phyloP scores from a whole-genome alignment of 768 basidiomycete species.

The Lentinula sp. region DNA sequence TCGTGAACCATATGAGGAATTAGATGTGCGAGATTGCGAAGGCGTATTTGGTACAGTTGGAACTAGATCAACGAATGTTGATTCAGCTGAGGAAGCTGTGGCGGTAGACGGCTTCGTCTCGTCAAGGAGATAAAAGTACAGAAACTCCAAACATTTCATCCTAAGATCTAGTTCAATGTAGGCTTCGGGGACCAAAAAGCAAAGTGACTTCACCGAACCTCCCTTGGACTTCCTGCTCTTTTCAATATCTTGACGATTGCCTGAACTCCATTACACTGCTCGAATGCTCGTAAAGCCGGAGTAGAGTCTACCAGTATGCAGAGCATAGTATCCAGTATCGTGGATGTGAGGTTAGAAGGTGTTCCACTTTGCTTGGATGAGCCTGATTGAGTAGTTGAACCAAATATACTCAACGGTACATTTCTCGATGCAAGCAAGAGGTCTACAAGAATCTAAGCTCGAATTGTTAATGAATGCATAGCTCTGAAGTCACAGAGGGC shows the following conservation, averaged over 20 bases:
- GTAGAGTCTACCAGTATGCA: slow-evolving; percentile 89
- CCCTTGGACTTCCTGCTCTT: slow-evolving; percentile 76
- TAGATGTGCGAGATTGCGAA: slow-evolving; percentile 12
- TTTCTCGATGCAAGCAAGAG: slow-evolving; percentile 69
- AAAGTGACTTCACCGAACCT: slow-evolving; percentile 63
- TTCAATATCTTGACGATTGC: slow-evolving; percentile 85
- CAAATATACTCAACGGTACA: slow-evolving; percentile 29
- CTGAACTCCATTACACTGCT: slow-evolving; percentile 71
- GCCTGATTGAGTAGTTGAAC: slow-evolving; percentile 16
- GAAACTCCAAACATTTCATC: slow-evolving; percentile 94
- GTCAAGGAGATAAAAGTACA: slow-evolving; percentile 92
- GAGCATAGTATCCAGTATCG: slow-evolving; percentile 76
- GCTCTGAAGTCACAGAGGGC: slow-evolving; percentile 4
- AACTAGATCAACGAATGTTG: slow-evolving; percentile 6
- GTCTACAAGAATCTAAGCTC: slow-evolving; percentile 58
- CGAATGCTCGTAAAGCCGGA: slow-evolving; percentile 68
- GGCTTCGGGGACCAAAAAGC: not conserved
- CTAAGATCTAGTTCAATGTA: slow-evolving; percentile 29
- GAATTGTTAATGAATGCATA: not conserved
- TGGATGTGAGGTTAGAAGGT: slow-evolving; percentile 33
- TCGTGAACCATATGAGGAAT: slow-evolving; percentile 18
- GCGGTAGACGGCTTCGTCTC: slow-evolving; percentile 42
- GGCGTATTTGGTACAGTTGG: slow-evolving; percentile 14
- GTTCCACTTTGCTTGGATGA: slow-evolving; percentile 8
- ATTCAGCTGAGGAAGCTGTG: slow-evolving; percentile 6